phyloP scores from a whole-genome alignment of 257 asterid genomes.

The Scutellaria barbata region DNA sequence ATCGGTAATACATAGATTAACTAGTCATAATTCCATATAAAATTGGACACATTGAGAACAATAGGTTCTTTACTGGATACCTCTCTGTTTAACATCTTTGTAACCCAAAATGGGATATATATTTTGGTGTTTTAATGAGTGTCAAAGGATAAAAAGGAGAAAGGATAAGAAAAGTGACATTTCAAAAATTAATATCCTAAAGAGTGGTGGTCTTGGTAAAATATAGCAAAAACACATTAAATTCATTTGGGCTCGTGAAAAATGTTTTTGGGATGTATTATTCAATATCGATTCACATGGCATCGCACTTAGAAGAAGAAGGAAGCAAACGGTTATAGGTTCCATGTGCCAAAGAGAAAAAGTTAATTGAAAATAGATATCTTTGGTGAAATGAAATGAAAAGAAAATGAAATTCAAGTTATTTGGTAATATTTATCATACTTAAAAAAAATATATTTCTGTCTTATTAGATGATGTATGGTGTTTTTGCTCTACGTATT shows the following conservation, averaged over 20 bases:
- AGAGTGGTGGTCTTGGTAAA: slow-evolving; percentile 11
- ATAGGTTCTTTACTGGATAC: background rate
- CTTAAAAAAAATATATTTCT: no score
- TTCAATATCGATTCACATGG: slow-evolving; percentile 19
- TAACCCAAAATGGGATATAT: background rate
- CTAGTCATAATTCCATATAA: background rate
- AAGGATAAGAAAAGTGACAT: background rate
- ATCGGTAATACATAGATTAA: background rate
- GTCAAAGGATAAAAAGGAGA: background rate
- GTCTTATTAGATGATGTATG: no score
- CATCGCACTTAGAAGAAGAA: background rate
- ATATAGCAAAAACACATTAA: slow-evolving; percentile 15
- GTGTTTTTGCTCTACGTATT: no score
- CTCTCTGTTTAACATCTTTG: background rate
- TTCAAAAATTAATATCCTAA: background rate
- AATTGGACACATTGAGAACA: background rate
- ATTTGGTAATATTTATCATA: no score
- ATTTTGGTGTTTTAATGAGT: background rate
- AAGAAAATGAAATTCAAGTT: background rate
- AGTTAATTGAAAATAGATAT: background rate
- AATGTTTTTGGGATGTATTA: slow-evolving; percentile 27
- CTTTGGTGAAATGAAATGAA: background rate
- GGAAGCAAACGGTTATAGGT: slow-evolving; percentile 5
- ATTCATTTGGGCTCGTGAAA: slow-evolving; percentile 23
- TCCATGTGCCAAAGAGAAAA: slow-evolving; percentile 1